These are phyloP conservation scores for Rhodosporidiobolus odoratus DNA, from an alignment of 768 basidiomycete species.

Conservation along the genomic window DNA sequence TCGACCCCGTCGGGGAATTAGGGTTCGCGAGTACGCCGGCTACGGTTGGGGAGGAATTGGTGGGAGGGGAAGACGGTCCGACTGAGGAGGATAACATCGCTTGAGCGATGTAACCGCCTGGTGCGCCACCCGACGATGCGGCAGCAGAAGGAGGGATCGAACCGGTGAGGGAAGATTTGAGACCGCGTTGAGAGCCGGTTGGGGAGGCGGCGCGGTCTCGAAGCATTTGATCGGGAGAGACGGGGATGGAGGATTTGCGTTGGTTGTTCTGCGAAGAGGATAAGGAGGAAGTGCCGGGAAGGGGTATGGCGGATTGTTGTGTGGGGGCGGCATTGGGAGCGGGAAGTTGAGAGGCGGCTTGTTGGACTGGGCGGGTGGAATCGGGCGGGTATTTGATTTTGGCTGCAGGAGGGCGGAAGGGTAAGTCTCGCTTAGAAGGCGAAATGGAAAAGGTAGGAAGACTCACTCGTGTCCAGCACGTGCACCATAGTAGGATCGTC, in stretches of 20 bases:
- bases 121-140: not conserved
- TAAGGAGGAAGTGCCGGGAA: not conserved
- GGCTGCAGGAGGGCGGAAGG: slow-evolving; percentile 54
- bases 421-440: too few relatives aligned
- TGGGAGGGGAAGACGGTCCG: not conserved
- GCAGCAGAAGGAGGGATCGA: not conserved
- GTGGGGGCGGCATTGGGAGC: too few relatives aligned
- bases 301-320: not conserved
- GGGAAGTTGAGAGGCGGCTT: not conserved
- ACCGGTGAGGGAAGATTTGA: not conserved
- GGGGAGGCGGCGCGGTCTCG: slow-evolving; percentile 15
- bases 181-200: slow-evolving; percentile 7
- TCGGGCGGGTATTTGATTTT: slow-evolving; percentile 87
- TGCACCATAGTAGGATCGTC: slow-evolving; percentile 82
- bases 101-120: not conserved
- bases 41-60: not conserved
- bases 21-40: not conserved
- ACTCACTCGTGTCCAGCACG: slow-evolving; percentile 88
- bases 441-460: not conserved
- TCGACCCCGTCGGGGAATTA: not conserved
- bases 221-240: not conserved
- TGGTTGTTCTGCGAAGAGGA: not conserved
- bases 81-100: not conserved
- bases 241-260: slow-evolving; percentile 33
- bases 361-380: slow-evolving; percentile 34